Percentiles rank a stretch among this genome's conserved stretches.
These are phyloP conservation scores for Globisporangium canariense DNA, from an alignment of 352 stramenopile species.

Conservation along the genomic window DNA sequence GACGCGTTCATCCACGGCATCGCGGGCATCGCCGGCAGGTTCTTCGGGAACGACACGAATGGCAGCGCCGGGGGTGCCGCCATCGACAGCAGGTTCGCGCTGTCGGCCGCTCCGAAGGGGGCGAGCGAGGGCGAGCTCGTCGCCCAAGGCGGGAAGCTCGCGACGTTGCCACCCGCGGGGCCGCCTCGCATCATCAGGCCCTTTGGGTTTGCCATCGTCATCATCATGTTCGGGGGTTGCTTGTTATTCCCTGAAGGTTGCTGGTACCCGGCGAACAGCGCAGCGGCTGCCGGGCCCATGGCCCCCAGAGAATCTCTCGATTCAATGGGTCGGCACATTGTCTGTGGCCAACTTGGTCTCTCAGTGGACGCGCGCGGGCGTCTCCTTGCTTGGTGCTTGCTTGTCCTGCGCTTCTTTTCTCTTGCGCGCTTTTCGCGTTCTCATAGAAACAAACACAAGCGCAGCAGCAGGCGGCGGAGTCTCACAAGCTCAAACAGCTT, in stretches of 20 bases:
- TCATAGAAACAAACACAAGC: not conserved
- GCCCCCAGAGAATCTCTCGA: slow-evolving; percentile 76
- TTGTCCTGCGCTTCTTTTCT: slow-evolving; percentile 28
- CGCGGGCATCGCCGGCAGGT: slow-evolving; percentile 58
- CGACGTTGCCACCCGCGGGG: not conserved
- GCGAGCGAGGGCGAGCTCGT: slow-evolving; percentile 23
- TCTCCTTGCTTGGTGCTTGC: slow-evolving; percentile 5
- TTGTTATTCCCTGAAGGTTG: slow-evolving; percentile 49
- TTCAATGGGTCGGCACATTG: slow-evolving; percentile 84
- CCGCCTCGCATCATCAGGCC: slow-evolving; percentile 21
- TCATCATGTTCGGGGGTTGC: slow-evolving; percentile 15
- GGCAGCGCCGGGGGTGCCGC: slow-evolving; percentile 50
- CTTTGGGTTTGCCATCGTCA: slow-evolving; percentile 20
- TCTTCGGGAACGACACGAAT: slow-evolving; percentile 68
- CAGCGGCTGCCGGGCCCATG: slow-evolving; percentile 67
- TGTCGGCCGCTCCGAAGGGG: slow-evolving; percentile 29
- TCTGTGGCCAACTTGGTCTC: slow-evolving; percentile 18
- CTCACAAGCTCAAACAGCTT: not conserved
- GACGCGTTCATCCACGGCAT: slow-evolving; percentile 21
- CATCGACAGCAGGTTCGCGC: slow-evolving; percentile 64
- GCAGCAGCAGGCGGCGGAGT: not conserved
- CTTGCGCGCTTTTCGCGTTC: slow-evolving; percentile 17
- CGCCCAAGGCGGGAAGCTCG: slow-evolving; percentile 30
- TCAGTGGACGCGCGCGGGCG: slow-evolving; percentile 5
- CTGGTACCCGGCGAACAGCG: slow-evolving; percentile 76